A percentile compares a stretch with the other conserved stretches of the same genome.
These are phyloP conservation scores for Larix kaempferi DNA, from an alignment of 75 land plant genomes.

Conservation along the genomic window DNA sequence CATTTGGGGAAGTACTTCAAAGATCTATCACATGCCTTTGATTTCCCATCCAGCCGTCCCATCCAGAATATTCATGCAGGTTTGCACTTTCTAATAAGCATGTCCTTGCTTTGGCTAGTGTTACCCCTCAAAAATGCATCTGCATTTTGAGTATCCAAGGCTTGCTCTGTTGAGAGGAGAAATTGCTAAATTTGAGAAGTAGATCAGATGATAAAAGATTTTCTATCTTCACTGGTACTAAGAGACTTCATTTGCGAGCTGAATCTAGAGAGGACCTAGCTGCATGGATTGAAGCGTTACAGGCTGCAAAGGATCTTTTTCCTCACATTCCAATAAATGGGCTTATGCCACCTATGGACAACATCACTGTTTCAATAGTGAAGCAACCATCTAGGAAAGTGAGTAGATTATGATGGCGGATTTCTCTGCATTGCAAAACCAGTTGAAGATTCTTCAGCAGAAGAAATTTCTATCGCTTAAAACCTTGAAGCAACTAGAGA, in stretches of 20 bases:
- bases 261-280: conserved; percentile 65
- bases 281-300: conserved; percentile 83
- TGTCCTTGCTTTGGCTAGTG: too few species aligned
- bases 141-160: too few species aligned
- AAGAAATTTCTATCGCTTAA: conserved; percentile 57
- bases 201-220: conserved; percentile 89
- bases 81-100: too few species aligned
- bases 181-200: too few species aligned
- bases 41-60: too few species aligned
- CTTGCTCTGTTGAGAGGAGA: too few species aligned
- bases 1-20: too few species aligned
- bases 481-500: conserved; percentile 78
- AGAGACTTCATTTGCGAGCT: conserved; percentile 84
- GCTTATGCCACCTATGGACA: conserved; percentile 53
- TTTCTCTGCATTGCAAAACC: conserved; percentile 59
- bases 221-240: conserved; percentile 90
- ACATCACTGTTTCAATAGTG: conserved; percentile 64
- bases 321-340: conserved; percentile 75
- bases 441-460: conserved; percentile 57
- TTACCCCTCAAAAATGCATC: too few species aligned
- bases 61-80: too few species aligned
- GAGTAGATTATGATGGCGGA: conserved; percentile 82
- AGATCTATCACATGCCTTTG: too few species aligned
- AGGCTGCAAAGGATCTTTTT: conserved; percentile 85
- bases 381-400: conserved; percentile 58